Base-by-base conservation (phyloP, 2,329 filamentous ascomycete species). In the Arthrocladium fulminans region DNA sequence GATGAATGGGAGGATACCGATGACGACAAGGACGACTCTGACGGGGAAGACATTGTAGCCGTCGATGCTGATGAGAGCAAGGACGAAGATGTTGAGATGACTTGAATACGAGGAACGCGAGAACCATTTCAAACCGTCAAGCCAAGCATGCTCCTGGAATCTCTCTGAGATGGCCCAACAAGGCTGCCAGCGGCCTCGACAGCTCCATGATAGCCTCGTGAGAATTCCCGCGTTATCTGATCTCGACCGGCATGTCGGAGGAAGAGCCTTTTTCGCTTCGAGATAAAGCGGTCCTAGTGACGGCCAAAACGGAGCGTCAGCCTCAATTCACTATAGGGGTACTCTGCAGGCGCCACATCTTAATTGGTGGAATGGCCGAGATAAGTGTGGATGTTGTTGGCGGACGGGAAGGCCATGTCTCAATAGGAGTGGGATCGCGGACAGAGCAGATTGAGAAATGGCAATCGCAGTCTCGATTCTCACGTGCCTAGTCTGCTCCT, bases 1-100 rank as follows among this genome's bases (percentile, higher is more conserved):
- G 74, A 73, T 27, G 76, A 74, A 23, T 78, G 73, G 7, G 77
- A 74, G 10, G 71, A 72, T 9, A 74, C 73, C 7, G 74, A 71
- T 29, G 65, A 65, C 47, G 60, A 67, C 56, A 72, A 72, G 2
- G 73, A 72, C 39, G 76, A 76, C 19, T 72, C 69, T 35, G 57
- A 59, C 23, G 60, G 65, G 40, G 67, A 70, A 4, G 54, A 55
- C 24, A 40, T 53, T 17, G 45, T 48, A 35, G 34, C 34, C 23
- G 35, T 45, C 24, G 50, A 53, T 29, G 50, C 48, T 12, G 49
- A 41, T n/a, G 34, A 45, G 39, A 23, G 47, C 27, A 40, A 46
- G 6, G 50, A 55, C 40, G 45, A 48, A 15, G 56, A 58, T 37
- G 50, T 55, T 25, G 53, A 55, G 27, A 52, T 54, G 48, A 53